phyloP scores from a whole-genome alignment of 208 protist genomes.

The Trypanosoma caninum region DNA sequence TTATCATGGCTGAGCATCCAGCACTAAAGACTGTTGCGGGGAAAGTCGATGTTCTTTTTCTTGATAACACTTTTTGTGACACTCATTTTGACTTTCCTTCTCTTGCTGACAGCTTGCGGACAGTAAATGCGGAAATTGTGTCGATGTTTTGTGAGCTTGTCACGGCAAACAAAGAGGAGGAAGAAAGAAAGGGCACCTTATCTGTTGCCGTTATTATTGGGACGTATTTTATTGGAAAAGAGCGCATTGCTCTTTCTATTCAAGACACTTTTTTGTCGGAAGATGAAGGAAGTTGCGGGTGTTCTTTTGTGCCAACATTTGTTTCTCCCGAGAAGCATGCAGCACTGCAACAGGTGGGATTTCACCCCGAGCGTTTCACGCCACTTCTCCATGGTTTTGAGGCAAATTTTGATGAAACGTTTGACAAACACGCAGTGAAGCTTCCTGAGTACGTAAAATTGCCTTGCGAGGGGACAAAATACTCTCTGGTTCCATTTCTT shows the following conservation, averaged over 20 bases:
- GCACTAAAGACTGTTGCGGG: constrained; percentile 38
- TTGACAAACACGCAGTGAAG: constrained; percentile 8
- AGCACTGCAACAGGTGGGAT: constrained; percentile 25
- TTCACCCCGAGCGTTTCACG: constrained; percentile 27
- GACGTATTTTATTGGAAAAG: constrained; percentile 90
- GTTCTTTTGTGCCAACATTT: constrained; percentile 31
- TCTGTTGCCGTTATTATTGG: constrained; percentile 81
- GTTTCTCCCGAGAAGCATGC: constrained; percentile 30
- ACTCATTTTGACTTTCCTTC: constrained; percentile 76
- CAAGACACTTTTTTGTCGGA: constrained; percentile 45
- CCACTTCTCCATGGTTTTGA: constrained; percentile 6
- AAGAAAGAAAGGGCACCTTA: constrained; percentile 11
- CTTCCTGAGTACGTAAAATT: background rate
- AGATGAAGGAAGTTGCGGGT: background rate
- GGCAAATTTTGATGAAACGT: background rate
- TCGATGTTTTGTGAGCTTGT: constrained; percentile 29
- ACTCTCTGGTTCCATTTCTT: constrained; percentile 33
- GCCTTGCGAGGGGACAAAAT: background rate
- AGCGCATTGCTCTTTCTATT: constrained; percentile 76
- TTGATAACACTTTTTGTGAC: constrained; percentile 93
- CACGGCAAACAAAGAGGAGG: background rate
- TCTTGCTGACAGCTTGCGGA: constrained; percentile 46
- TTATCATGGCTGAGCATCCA: constrained; percentile 49
- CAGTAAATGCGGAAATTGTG: constrained; percentile 46
- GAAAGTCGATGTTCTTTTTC: constrained; percentile 72